phyloP scores from a whole-genome alignment of 257 asterid species.

The Parsonsia alboflavescens region DNA sequence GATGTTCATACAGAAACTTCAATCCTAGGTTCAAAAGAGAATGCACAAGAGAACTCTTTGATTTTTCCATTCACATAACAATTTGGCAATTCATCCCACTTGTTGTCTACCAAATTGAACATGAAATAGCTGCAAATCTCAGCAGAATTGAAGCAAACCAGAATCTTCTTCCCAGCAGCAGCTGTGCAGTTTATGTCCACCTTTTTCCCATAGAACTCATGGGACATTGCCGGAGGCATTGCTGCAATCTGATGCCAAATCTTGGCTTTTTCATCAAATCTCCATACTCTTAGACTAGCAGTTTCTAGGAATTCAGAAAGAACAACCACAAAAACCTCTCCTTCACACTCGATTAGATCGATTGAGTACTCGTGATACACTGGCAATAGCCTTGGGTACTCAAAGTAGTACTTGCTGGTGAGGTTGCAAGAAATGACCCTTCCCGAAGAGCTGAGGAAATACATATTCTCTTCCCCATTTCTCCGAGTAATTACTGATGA shows the following conservation, averaged over 20 bases:
- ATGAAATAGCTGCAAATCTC: constrained; percentile 48
- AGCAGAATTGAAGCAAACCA: constrained; percentile 53
- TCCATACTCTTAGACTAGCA: constrained; percentile 70
- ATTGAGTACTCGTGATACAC: constrained; percentile 64
- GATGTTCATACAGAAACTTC: constrained; percentile 43
- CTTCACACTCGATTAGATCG: constrained; percentile 63
- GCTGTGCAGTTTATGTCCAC: constrained; percentile 79
- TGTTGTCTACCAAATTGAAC: constrained; percentile 53
- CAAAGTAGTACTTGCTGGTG: constrained; percentile 27
- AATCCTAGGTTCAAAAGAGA: constrained; percentile 80
- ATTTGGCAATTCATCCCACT: constrained; percentile 65
- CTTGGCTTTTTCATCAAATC: constrained; percentile 34
- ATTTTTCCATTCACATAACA: constrained; percentile 23
- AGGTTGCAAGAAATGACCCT: constrained; percentile 62
- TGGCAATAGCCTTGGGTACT: constrained; percentile 73
- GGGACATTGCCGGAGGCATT: constrained; percentile 74
- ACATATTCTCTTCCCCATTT: constrained; percentile 38
- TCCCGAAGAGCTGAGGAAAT: constrained; percentile 65
- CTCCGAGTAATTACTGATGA: constrained; percentile 43
- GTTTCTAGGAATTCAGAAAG: constrained; percentile 69
- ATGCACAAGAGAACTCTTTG: constrained; percentile 56
- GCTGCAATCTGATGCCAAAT: constrained; percentile 63
- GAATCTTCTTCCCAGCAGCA: constrained; percentile 34
- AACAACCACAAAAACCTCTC: constrained; percentile 48
- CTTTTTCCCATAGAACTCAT: constrained; percentile 53